A percentile compares a stretch with the other conserved stretches of the same genome.
Evolutionary conservation across 495 filamentous ascomycete genomes (phyloP).

Genomic region (Peziza echinospora): DNA sequence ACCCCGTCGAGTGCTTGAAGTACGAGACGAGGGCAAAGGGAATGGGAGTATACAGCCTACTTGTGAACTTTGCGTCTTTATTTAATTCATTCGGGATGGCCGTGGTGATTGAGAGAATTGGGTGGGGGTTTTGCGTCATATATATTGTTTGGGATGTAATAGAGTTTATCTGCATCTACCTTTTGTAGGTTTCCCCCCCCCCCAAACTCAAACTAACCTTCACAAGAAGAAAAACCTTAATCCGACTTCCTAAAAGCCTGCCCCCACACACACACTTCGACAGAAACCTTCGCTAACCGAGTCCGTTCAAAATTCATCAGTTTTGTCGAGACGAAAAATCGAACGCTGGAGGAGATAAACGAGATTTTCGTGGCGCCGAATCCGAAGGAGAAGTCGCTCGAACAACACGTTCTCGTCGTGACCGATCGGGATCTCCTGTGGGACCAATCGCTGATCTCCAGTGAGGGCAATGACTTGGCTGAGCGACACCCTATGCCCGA

Average conservation of each 20-base stretch:
- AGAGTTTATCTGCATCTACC: conserved; percentile 16
- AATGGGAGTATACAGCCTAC: conserved; percentile 28
- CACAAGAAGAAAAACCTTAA: too few relatives aligned
- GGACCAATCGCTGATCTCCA: too few relatives aligned
- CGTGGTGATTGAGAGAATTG: conserved; percentile 12
- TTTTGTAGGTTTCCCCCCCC: conserved; percentile 8
- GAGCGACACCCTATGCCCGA: too few relatives aligned
- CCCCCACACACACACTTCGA: too few relatives aligned
- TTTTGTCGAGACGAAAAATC: not conserved
- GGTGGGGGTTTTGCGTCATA: conserved; percentile 17
- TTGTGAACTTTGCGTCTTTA: conserved; percentile 24
- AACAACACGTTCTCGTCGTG: too few relatives aligned
- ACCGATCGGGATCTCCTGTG: too few relatives aligned
- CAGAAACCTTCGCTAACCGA: too few relatives aligned
- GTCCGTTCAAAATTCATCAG: too few relatives aligned
- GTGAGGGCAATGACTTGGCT: too few relatives aligned
- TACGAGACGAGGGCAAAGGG: conserved; percentile 40
- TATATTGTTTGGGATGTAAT: conserved; percentile 20
- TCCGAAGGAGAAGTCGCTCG: too few relatives aligned
- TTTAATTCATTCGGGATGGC: conserved; percentile 25
- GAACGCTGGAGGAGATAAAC: not conserved
- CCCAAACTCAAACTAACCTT: too few relatives aligned
- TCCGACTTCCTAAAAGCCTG: too few relatives aligned
- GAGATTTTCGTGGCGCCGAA: not conserved
- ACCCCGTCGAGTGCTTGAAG: conserved; percentile 27